Base-by-base conservation (phyloP, 495 filamentous ascomycete genomes). In the Aspergillus sparsus region DNA sequence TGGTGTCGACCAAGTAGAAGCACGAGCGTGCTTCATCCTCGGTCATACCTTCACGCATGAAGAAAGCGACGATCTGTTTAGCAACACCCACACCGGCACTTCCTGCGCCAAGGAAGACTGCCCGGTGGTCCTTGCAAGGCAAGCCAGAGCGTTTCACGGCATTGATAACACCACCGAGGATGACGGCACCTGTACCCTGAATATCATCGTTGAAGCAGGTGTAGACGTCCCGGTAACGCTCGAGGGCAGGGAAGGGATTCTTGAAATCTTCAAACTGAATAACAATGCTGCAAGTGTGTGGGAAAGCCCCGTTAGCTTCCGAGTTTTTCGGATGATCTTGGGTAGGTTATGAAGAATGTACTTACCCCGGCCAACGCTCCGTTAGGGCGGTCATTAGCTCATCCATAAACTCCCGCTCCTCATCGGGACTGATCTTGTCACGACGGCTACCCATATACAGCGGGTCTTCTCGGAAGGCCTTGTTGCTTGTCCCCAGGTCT, bases 211-310 rank as follows among this genome's bases (percentile, higher is more conserved):
- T 98, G 84, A 98, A 98, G 79, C 89, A 93, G 71, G 92, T 95
- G 78, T 95, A 92, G 53, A 80, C 84, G 65, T 89, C 83, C 49
- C 88, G 87, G 72, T 97, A 98, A 46, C 92, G 84, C 72, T 96
- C 88, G 42, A 98, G 82, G 50, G 93, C 91, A 57, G 91, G 89
- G 85, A 98, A 98, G 12, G 94, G 94, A 64, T 93, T 96, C 82
- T 98, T 96, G 78, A 96, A 98, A 63, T 98, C 94, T 76, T 98
- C 94, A 64, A 96, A 98, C 74, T 98, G 94, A 61, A 98, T 90
- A 55, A 98, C 87, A 79, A 98, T 95, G 58, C 91, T 86, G 69
- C 7, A 61, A 9, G 55, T 7, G 50, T 27, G 53, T 58, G 4
- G 45, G 58, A 62, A 36, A 9, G 37, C 54, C 53, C 56, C 52